These are phyloP conservation scores for Parmelia sp. DNA, from an alignment of 495 filamentous ascomycete species.

Conservation along the genomic window DNA sequence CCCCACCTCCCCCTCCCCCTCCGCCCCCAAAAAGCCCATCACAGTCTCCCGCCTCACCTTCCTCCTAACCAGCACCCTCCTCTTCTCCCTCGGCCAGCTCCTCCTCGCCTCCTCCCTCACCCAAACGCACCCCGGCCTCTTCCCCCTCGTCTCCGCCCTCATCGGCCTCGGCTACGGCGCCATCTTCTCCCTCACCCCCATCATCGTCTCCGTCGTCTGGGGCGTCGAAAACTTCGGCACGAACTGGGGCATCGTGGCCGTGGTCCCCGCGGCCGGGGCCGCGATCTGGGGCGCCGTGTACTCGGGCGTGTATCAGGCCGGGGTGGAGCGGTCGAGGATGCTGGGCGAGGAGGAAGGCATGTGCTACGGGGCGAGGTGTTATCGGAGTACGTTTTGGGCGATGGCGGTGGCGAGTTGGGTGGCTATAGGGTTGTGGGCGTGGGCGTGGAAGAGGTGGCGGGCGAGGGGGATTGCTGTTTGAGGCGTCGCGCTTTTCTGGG, in stretches of 20 bases:
- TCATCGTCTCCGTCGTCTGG: constrained; percentile 91
- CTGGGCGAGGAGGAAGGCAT: constrained; percentile 36
- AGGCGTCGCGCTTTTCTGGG: constrained; percentile 2
- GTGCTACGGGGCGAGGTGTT: constrained; percentile 71
- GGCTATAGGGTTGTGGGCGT: constrained; percentile 63
- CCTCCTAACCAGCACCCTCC: constrained; percentile 64
- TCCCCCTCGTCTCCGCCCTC: constrained; percentile 72
- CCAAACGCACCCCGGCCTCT: constrained; percentile 57
- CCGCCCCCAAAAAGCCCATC: constrained; percentile 31
- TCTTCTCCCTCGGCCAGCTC: constrained; percentile 71
- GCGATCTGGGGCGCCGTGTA: constrained; percentile 83
- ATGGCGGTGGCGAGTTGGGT: constrained; percentile 72
- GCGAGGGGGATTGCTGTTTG: constrained; percentile 72
- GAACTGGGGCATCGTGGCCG: constrained; percentile 92
- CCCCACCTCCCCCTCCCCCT: constrained; percentile 15
- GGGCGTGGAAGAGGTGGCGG: constrained; percentile 86
- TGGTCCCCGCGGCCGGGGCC: constrained; percentile 79
- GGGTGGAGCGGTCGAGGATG: constrained; percentile 31
- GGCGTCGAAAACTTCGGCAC: constrained; percentile 97
- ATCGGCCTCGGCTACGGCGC: constrained; percentile 90
- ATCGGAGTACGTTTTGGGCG: constrained; percentile 70
- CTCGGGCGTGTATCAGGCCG: constrained; percentile 64
- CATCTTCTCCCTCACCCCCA: constrained; percentile 80
- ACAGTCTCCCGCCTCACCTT: constrained; percentile 72
- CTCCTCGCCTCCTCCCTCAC: constrained; percentile 65